Percentiles rank a stretch among this genome's conserved stretches.
Evolutionary conservation across 257 asterid genomes (phyloP).

Genomic region (Przewalskia tangutica): DNA sequence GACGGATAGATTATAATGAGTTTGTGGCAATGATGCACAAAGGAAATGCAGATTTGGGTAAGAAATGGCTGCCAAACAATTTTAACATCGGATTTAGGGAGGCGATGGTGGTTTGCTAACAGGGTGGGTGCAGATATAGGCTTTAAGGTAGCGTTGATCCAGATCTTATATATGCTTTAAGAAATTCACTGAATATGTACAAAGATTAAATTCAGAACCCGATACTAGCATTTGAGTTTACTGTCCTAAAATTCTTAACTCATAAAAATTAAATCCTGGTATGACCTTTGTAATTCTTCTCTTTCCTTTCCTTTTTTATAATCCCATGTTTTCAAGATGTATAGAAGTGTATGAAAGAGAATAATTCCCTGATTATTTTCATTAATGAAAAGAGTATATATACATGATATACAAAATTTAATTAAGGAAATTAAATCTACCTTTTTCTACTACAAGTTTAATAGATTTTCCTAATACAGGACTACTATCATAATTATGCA

Average conservation of each 20-base stretch:
- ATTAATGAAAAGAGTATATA: too few species aligned
- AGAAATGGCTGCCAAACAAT: constrained; percentile 15
- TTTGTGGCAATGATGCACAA: constrained; percentile 49
- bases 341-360: too few species aligned
- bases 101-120: constrained; percentile 13
- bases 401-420: too few species aligned
- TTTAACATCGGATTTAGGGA: constrained; percentile 13
- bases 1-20: constrained; percentile 38
- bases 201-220: background rate
- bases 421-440: too few species aligned
- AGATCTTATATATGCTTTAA: background rate
- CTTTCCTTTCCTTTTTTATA: too few species aligned
- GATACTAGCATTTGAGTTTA: background rate
- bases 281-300: background rate
- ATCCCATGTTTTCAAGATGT: background rate
- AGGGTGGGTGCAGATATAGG: background rate
- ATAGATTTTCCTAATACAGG: too few species aligned
- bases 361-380: too few species aligned
- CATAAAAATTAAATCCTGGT: background rate
- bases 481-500: too few species aligned
- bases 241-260: background rate
- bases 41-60: constrained; percentile 29
- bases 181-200: background rate
- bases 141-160: background rate
- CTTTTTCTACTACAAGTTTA: too few species aligned